Base-by-base conservation (phyloP, 2,329 filamentous ascomycete species). In the Bipolaris oryzae region DNA sequence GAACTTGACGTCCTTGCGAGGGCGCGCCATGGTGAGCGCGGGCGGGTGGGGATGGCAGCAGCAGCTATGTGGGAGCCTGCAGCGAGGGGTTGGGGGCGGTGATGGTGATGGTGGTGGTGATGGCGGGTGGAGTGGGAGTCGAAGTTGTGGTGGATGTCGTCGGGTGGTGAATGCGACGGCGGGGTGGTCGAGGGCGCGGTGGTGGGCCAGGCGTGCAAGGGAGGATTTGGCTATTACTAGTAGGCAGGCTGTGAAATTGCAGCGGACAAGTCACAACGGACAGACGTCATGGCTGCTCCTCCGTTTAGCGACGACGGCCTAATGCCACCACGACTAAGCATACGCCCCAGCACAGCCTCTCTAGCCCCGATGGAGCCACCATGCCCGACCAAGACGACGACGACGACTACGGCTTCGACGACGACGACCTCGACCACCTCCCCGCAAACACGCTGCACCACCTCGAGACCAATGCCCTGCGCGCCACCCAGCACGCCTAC, bases 1-100 rank as follows among this genome's bases (percentile, higher is more conserved):
- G 73, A 87, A 87, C 75, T 86, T 83, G 73, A 88, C 84, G 74
- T 84, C 83, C 71, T 83, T 83, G 71, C 82, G 80, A 56, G 83
- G 78, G 46, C 67, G 69, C 60, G 73, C 66, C 74, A 76, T 76
- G 53, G 45, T 48, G 53, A 20, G 34, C 31, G 38, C 45, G 15
- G 49, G 57, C 25, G 20, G 42, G 20, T 34, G 60, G 47, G 28
- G 48, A 31, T 31, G 10, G 39, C 43, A 31, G 39, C 43, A 45
- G 28, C 44, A 47, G 60, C 28, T 47, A 51, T 37, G 55, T 44
- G 49, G 47, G 47, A 35, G 48, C 16, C 33, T 16, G 34, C 42
- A 16, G 47, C 13, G 42, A 6, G 48, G 23, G 21, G 41, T 25
- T 45, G 45, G 25, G 23, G 23, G 50, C 23, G 5, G 7, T 45